A percentile compares a stretch with the other conserved stretches of the same genome.
These are phyloP conservation scores for Fusarium temperatum DNA, from an alignment of 2,329 filamentous ascomycete genomes.

Conservation along the genomic window DNA sequence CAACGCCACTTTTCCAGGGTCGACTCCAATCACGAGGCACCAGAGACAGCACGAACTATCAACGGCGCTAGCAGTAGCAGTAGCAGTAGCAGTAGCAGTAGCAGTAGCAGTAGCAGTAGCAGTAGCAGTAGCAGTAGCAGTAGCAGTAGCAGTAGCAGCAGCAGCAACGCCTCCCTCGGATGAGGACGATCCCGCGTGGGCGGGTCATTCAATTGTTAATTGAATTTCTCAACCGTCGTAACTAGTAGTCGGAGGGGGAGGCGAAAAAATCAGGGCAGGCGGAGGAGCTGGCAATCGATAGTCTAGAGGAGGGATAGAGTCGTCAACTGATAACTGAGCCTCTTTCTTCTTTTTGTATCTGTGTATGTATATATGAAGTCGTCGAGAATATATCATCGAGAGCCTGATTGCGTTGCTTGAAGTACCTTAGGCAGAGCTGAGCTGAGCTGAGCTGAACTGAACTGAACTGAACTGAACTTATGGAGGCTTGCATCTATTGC, in stretches of 20 bases:
- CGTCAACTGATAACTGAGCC: slow-evolving; percentile 8
- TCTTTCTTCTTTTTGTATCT: not conserved
- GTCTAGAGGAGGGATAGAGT: slow-evolving; percentile 12
- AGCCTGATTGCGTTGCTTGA: not conserved
- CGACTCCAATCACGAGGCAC: slow-evolving; percentile 28
- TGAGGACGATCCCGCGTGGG: slow-evolving; percentile 22
- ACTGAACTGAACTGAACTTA: not conserved
- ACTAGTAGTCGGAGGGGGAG: not conserved
- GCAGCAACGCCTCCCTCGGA: slow-evolving; percentile 8
- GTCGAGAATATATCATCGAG: not conserved
- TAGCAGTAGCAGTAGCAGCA: slow-evolving; percentile 11
- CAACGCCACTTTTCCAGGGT: slow-evolving; percentile 31
- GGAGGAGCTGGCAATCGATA: slow-evolving; percentile 17
- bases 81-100: not conserved
- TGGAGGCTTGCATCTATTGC: slow-evolving; percentile 3
- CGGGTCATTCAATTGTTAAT: slow-evolving; percentile 18
- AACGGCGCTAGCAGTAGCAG: slow-evolving; percentile 22
- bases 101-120: not conserved
- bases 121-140: slow-evolving; percentile 8
- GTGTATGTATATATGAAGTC: not conserved
- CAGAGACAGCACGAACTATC: slow-evolving; percentile 26
- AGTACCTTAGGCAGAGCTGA: not conserved
- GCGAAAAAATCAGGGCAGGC: slow-evolving; percentile 12
- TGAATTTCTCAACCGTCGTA: slow-evolving; percentile 19
- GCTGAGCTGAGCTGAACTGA: not conserved